Evolutionary conservation across 176 grass and related monocot genomes (phyloP), one percentile per base, ranked within the genome.

Genomic region (Oryza rufipogon): DNA sequence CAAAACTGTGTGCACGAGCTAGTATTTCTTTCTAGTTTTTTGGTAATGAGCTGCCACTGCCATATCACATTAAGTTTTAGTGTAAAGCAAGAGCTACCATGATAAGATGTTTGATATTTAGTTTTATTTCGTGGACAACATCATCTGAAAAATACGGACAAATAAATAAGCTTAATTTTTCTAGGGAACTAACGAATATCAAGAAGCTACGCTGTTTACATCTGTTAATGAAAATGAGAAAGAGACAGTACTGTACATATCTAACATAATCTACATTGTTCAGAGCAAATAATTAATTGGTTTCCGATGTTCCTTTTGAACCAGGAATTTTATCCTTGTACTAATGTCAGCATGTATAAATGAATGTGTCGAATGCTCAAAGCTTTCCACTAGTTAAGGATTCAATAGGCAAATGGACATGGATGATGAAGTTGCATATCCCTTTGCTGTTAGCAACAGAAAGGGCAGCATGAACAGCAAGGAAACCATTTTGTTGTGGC

Each of bases 381-480:
- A 19, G 17, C 58, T n/a, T 75, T 52, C 71, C 64, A 34, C 28
- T 75, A 38, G 28, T 49, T 38, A 6, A 13, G 17, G 41, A 76
- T 45, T 67, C 71, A 52, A 45, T 67, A 32, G 23, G 16, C 0
- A 38, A 11, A 30, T 52, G 2, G 22, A 88, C 49, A 39, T 1
- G 4, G 16, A 39, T 7, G 10, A 16, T 7, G 10, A 16, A 61
- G 9, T 49, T 64, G 76, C 11, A 85, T 36, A 85, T 36, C 48
- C 73, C 32, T 88, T 80, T 86, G 52, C 88, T 86, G 78, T 88
- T 80, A 90, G 52, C 91, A 88, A 82, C 84, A 92, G 46, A 78
- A 85, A 11, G 85, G 81, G 63, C 91, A 93, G 14, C 90, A 92
- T 17, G 88, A 82, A 72, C 88, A 93, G 25, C 85, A 90, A 64